Evolutionary conservation across 139 green algal species (phyloP).

Genomic region (Micromonas commoda): DNA sequence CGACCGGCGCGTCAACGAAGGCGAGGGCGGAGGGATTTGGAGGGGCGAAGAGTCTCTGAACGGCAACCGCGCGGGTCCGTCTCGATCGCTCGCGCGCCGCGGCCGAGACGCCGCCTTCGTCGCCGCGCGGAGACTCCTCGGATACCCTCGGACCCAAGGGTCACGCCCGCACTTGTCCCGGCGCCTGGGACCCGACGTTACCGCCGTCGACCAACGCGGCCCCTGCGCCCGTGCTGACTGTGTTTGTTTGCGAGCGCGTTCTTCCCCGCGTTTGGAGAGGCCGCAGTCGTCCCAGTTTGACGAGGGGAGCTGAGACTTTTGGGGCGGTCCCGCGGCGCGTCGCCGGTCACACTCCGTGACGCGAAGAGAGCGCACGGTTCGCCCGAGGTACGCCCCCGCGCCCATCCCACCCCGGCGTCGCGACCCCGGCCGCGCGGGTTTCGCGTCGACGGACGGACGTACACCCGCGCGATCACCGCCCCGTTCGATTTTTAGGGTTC

Average conservation of each 20-base stretch:
- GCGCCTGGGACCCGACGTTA: too few relatives aligned
- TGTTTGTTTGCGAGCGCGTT: too few relatives aligned
- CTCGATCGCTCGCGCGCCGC: background rate
- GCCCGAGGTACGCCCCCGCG: too few relatives aligned
- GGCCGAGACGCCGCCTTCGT: background rate
- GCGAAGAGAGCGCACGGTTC: too few relatives aligned
- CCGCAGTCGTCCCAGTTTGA: too few relatives aligned
- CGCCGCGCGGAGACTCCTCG: background rate
- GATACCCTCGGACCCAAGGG: background rate
- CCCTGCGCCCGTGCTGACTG: too few relatives aligned
- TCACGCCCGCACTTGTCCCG: too few relatives aligned
- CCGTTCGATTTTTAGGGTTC: background rate
- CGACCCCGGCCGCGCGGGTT: background rate
- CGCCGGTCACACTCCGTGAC: too few relatives aligned
- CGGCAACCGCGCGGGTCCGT: background rate
- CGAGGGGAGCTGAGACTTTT: too few relatives aligned
- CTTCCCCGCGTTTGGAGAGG: too few relatives aligned
- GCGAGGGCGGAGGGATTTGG: background rate
- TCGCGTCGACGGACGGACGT: background rate
- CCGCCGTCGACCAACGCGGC: too few relatives aligned
- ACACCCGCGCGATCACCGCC: background rate
- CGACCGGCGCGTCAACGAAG: background rate
- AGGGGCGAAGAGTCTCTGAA: background rate
- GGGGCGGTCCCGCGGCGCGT: too few relatives aligned
- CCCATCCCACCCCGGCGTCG: constrained; percentile 19